These are phyloP conservation scores for Pseudogymnoascus sp. DNA, from an alignment of 2,329 filamentous ascomycete genomes.

Conservation along the genomic window DNA sequence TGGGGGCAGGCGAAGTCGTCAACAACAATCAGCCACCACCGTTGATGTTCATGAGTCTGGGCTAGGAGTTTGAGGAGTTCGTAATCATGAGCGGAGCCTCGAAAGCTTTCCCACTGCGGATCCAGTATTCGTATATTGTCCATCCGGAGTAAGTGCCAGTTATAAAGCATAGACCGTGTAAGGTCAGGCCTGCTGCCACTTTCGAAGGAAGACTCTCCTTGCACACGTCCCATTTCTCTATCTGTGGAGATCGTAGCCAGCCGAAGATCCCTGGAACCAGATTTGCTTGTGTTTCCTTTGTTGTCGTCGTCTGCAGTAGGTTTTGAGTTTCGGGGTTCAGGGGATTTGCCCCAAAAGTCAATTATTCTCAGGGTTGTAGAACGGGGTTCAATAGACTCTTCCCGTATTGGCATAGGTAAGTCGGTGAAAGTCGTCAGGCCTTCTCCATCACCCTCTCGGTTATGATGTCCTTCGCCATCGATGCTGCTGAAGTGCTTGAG, in stretches of 20 bases:
- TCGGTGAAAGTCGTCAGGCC: neutral
- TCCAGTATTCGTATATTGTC: slow-evolving; percentile 7
- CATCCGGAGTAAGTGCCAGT: slow-evolving; percentile 6
- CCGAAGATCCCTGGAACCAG: neutral
- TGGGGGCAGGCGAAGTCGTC: slow-evolving; percentile 10
- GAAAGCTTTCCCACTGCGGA: neutral
- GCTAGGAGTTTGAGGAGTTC: slow-evolving; percentile 7
- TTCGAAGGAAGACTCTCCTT: neutral
- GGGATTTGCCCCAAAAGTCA: neutral
- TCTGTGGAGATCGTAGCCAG: neutral
- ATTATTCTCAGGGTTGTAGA: neutral
- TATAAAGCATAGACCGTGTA: slow-evolving; percentile 9
- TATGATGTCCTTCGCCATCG: neutral
- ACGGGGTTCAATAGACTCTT: neutral
- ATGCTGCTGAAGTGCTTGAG: neutral
- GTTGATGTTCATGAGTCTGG: neutral
- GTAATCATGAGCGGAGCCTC: neutral
- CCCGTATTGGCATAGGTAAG: neutral
- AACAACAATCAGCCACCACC: slow-evolving; percentile 7
- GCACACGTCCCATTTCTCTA: neutral
- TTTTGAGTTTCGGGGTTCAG: neutral
- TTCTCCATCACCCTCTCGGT: neutral
- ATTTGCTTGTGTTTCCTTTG: neutral
- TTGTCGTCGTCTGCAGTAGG: neutral
- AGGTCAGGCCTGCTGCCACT: neutral